Conservation (phyloP, 169 alveolate species). For the Plasmodium vinckei region DNA sequence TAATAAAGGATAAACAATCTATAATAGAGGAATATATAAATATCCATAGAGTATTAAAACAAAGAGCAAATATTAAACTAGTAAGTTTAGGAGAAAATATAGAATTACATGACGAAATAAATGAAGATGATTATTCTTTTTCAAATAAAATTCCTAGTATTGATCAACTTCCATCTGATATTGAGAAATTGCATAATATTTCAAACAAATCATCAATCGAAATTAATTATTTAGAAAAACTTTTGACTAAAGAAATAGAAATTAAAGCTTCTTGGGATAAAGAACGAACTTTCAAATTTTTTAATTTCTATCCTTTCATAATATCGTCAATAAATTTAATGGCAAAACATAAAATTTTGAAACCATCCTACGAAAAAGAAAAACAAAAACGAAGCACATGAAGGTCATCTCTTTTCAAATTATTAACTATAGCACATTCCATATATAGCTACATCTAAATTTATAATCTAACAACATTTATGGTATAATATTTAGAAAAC, state of each 20-base stretch:
- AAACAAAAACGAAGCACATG: neutral
- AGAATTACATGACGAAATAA: slow-evolving; percentile 18
- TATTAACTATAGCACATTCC: too few species aligned
- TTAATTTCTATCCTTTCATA: slow-evolving; percentile 44
- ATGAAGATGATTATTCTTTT: slow-evolving; percentile 30
- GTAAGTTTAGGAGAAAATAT: slow-evolving; percentile 22
- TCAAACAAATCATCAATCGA: slow-evolving; percentile 11
- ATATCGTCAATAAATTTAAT: slow-evolving; percentile 47
- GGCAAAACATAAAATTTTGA: slow-evolving; percentile 58
- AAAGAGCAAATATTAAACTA: slow-evolving; percentile 26
- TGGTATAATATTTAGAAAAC: too few species aligned
- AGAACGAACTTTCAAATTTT: slow-evolving; percentile 55
- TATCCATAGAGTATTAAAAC: slow-evolving; percentile 32
- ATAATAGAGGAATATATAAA: slow-evolving; percentile 21
- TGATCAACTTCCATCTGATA: slow-evolving; percentile 14
- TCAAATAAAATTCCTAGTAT: slow-evolving; percentile 12
- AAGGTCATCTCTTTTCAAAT: too few species aligned
- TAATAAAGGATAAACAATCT: slow-evolving; percentile 30
- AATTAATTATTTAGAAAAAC: slow-evolving; percentile 21
- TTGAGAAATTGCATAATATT: neutral
- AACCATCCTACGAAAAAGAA: slow-evolving; percentile 42
- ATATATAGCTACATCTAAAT: too few species aligned
- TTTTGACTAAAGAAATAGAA: slow-evolving; percentile 27
- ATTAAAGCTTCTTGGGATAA: slow-evolving; percentile 26
- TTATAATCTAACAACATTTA: too few species aligned